Evolutionary conservation across 768 basidiomycete genomes (phyloP).

Genomic region (Multifurca ochricompacta): DNA sequence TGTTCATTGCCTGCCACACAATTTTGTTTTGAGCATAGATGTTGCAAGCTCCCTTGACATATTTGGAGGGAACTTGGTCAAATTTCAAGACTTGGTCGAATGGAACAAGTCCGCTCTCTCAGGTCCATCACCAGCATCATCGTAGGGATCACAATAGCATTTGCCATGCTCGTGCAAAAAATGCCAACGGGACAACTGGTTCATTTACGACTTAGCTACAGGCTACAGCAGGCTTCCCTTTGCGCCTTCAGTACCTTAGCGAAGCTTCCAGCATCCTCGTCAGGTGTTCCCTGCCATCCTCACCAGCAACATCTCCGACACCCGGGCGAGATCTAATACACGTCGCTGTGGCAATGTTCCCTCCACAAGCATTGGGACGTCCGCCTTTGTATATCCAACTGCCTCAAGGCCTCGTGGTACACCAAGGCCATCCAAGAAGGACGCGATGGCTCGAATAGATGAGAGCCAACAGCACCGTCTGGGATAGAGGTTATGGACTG

Average conservation of each 20-base stretch:
- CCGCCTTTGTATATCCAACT: conserved; percentile 62
- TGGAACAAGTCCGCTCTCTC: conserved; percentile 12
- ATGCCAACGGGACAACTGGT: conserved; percentile 5
- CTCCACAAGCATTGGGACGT: conserved; percentile 72
- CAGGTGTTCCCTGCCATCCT: conserved; percentile 78
- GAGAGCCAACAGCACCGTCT: conserved; percentile 68
- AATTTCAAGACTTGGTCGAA: conserved; percentile 46
- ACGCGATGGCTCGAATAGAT: conserved; percentile 77
- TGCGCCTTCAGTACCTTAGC: conserved; percentile 55
- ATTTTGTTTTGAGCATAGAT: background rate
- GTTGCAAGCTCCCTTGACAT: conserved; percentile 52
- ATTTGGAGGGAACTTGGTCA: conserved; percentile 59
- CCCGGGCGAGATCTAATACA: conserved; percentile 92
- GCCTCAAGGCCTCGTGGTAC: conserved; percentile 83
- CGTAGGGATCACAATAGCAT: conserved; percentile 52
- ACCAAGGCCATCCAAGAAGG: conserved; percentile 78
- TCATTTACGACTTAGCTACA: background rate
- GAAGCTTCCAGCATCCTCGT: conserved; percentile 73
- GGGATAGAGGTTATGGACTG: conserved; percentile 65
- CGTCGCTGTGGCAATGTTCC: conserved; percentile 89
- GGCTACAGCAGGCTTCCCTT: background rate
- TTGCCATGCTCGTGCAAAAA: conserved; percentile 49
- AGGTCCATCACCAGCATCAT: conserved; percentile 43
- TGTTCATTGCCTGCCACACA: background rate
- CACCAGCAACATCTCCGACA: conserved; percentile 73